Evolutionary conservation across 148 eudicot species (phyloP), one percentile per base, ranked within the genome.

Genomic region (Camellia granthamiana): DNA sequence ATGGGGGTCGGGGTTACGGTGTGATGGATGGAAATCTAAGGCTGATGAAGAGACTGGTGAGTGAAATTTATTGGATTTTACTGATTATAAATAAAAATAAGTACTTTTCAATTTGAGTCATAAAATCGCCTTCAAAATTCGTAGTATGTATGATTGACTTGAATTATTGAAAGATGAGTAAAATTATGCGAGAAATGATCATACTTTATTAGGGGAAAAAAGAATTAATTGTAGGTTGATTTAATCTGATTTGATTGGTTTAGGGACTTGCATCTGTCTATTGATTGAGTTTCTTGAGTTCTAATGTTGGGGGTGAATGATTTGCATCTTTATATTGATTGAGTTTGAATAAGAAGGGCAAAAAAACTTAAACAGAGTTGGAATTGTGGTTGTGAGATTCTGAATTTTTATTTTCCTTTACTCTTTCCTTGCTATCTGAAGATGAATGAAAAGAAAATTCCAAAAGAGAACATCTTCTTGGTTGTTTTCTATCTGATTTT

Each of bases 21-120:
- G 99, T 49, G 97, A 95, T 51, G 99, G 99, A 69, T 92, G 93
- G 97, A 88, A 84, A 78, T 93, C 97, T 16, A 89, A 80, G 75
- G 83, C 86, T 79, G 91, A 90, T 73, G 97, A 92, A 75, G 99
- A 91, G 74, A 93, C 97, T 81, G 97, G 97, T 95, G 77, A 85
- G 92, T 76, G 19, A 47, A 30, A 51, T 75, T 41, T 12, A 4
- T 38, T 55, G 42, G 44, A 9, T 56, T 23, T 56, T 16, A 51
- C 18, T 2, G 49, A 58, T 46, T 55, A 19, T 51, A 23, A 9
- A 18, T 19, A 42, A 49, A 72, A 72, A 19, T 11, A 46, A 19
- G 18, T 21, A 52, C 7, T 46, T n/a, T 49, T 51, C 21, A 10
- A 71, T 8, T 71, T 2, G 7, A 1, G 7, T 47, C 55, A 2